Conservation (phyloP, 2,329 filamentous ascomycete species). For the Scopulariopsis brevicaulis region DNA sequence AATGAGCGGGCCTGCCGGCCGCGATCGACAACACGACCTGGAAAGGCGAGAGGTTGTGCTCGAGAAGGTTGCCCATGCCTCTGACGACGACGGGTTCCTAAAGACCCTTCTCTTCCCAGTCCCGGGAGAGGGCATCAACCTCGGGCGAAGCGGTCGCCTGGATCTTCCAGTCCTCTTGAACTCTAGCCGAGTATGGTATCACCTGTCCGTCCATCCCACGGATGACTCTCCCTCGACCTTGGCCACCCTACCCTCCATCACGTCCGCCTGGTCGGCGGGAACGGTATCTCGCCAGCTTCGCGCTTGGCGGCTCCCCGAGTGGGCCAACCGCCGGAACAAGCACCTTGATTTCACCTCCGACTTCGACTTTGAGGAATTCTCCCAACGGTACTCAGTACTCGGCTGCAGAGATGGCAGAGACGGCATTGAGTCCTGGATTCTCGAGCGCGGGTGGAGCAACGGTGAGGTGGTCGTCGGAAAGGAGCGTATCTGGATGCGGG, state of each 20-base stretch:
- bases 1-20: constrained; percentile 50
- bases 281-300: constrained; percentile 87
- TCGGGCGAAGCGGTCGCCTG: constrained; percentile 68
- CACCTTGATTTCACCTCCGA: constrained; percentile 92
- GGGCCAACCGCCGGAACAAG: constrained; percentile 88
- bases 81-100: constrained; percentile 73
- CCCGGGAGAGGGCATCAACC: constrained; percentile 63
- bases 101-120: constrained; percentile 72
- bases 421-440: constrained; percentile 85
- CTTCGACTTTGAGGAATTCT: constrained; percentile 90
- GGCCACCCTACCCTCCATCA: constrained; percentile 58
- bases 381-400: constrained; percentile 66
- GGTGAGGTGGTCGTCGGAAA: constrained; percentile 86
- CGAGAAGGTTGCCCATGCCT: constrained; percentile 75
- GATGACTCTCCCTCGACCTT: constrained; percentile 71
- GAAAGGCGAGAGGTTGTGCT: constrained; percentile 76
- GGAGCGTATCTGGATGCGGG: constrained; percentile 92
- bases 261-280: constrained; percentile 86
- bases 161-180: constrained; percentile 64
- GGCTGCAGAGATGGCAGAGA: constrained; percentile 86
- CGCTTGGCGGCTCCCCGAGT: constrained; percentile 87
- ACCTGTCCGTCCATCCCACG: constrained; percentile 81
- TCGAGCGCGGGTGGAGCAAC: constrained; percentile 96
- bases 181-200: constrained; percentile 90
- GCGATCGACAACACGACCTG: constrained; percentile 65